Evolutionary conservation across 176 grass and related monocot species (phyloP), one percentile per base, ranked within the genome.

Genomic region (Urochloa ruziziensis): DNA sequence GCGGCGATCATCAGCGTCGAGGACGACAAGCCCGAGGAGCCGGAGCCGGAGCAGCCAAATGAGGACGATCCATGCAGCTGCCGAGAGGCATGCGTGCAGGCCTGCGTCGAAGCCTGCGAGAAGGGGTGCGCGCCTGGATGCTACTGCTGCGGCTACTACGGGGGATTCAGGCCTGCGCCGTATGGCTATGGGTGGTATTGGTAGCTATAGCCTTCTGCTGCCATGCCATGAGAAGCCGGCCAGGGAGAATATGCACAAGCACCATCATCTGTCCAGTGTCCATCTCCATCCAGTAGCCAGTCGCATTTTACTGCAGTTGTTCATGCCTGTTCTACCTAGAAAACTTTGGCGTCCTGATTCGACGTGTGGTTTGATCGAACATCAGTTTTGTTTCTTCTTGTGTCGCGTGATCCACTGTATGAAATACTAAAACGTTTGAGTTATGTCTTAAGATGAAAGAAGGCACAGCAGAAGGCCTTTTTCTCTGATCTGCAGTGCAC

Each of bases 1-100:
- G 84, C 67, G 39, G 15, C 7, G 4, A 82, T 92, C 35, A 44
- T 73, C 21, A 77, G 73, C 54, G 80, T 87, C 9, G 83, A 62
- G 33, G 63, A 80, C 16, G 28, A 71, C 36, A 75, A 75, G 60
- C 24, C 53, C 2, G 34, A 60, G 53, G 39, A 47, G 2, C 24
- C 36, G 1, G 62, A 47, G 12, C 27, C 28, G 4, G 2, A 23
- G 13, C n/a, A 32, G 11, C 39, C 5, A 9, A 12, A 32, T 4
- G 32, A 39, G 37, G 59, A 64, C 5, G 21, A 40, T 21, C 62
- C 44, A 0, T 80, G 77, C 44, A 23, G 7, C 2, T 67, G 64
- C 40, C 37, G 17, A 73, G 73, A 40, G n/a, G 53, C 33, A 9
- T 32, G 43, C 25, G 52, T 59, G 73, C 19, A 40, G 35, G 34